These are phyloP conservation scores for Diaporthe ilicicola DNA, from an alignment of 2,329 filamentous ascomycete genomes.

Conservation along the genomic window DNA sequence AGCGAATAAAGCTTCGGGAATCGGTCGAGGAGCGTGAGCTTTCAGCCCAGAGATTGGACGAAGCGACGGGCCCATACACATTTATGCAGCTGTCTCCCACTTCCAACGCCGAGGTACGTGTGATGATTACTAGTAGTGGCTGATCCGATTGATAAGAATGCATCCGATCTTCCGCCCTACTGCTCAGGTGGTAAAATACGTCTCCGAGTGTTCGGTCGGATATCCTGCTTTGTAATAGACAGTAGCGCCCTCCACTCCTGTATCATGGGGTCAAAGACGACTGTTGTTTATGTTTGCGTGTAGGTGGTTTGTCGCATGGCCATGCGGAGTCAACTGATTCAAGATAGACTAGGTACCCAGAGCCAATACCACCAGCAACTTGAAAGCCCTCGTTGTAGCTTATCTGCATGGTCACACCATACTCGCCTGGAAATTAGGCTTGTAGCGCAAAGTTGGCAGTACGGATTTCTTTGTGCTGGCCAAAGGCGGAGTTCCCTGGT, in stretches of 20 bases:
- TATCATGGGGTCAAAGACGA: background rate
- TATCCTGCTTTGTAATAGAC: conserved; percentile 16
- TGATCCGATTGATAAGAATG: conserved; percentile 6
- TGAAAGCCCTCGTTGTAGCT: too few relatives aligned
- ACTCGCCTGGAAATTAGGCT: too few relatives aligned
- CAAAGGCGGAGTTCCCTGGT: too few relatives aligned
- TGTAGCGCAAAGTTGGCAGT: too few relatives aligned
- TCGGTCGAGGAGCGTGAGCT: background rate
- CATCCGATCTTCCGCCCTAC: background rate
- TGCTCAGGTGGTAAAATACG: background rate
- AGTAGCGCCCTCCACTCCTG: background rate
- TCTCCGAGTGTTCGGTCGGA: conserved; percentile 5
- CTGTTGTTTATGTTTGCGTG: background rate
- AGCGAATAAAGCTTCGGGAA: conserved; percentile 13
- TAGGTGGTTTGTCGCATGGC: too few relatives aligned
- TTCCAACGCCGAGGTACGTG: background rate
- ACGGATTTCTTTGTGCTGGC: too few relatives aligned
- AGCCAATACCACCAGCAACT: too few relatives aligned
- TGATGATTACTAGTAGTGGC: background rate
- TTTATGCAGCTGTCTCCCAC: background rate
- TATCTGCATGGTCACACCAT: too few relatives aligned
- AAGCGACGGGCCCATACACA: background rate
- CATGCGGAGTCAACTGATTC: too few relatives aligned
- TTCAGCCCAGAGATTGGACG: background rate
- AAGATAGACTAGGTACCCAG: too few relatives aligned